Evolutionary conservation across 192 early-diverging fungal genomes (phyloP), one percentile per base, ranked within the genome.

Genomic region (Coemansia sp.): DNA sequence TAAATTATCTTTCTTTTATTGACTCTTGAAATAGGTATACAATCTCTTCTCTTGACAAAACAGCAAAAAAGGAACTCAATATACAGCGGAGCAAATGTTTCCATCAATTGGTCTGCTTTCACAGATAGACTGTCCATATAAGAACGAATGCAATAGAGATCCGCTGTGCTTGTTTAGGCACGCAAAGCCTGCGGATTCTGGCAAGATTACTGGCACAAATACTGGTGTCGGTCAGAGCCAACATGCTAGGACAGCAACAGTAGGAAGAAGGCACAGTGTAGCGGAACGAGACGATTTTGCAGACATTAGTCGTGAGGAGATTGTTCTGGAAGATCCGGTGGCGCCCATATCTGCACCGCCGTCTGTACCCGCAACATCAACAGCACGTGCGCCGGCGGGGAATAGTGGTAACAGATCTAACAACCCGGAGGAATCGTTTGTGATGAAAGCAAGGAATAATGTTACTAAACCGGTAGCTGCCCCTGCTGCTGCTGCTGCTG

Each of bases 81-180:
- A 45, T 45, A 45, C 43, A 22, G 26, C n/a, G n/a, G 45, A 12
- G 54, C 19, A 48, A 32, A 77, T 79, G 77, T 79, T 79, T 79
- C 77, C 77, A 0, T 74, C 77, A 7, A 41, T 62, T 32, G 68
- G 68, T 7, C 58, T 79, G 42, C 66, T 79, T 41, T 22, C 72
- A 19, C 55, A 74, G 43, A 65, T 74, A 11, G 77, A 74, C 42
- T 79, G 77, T 46, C 77, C 77, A 18, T 49, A 63, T 58, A 59
- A 42, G 61, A 62, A 68, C 37, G 58, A 63, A 9, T 79, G 77
- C 43, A 63, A 51, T 4, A 72, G 77, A 22, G 77, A 72, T 9
- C 52, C 56, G 32, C 57, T 74, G 49, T 79, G 77, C 43, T 56
- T 79, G 42, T 79, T 62, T 36, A 62, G 46, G 22, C 74, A 76